Percentiles rank a stretch among this genome's conserved stretches.
Conservation (phyloP, 306 rosid genomes). For the peach (Prunus persica) region DNA sequence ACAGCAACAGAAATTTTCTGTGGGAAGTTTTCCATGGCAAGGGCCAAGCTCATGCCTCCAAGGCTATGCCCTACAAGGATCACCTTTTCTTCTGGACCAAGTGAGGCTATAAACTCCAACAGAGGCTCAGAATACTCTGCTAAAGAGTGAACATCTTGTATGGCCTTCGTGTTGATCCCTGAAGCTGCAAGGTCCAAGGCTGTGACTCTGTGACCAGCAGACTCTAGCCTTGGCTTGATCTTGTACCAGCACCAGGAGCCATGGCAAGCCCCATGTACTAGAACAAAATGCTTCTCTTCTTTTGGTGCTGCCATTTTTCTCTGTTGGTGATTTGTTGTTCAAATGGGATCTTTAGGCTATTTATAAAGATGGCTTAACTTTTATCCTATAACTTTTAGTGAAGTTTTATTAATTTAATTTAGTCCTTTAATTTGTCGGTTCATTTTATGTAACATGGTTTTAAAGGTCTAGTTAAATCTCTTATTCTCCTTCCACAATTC, state of each 20-base stretch:
- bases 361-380: background rate
- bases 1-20: constrained; percentile 48
- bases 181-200: constrained; percentile 49
- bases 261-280: constrained; percentile 73
- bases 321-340: background rate
- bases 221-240: constrained; percentile 50
- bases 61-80: constrained; percentile 75
- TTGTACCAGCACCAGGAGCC: constrained; percentile 82
- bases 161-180: constrained; percentile 38
- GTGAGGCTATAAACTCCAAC: constrained; percentile 40
- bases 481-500: no score
- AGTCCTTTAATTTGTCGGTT: no score
- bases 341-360: background rate
- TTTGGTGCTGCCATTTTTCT: background rate
- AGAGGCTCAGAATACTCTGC: constrained; percentile 50
- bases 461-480: no score
- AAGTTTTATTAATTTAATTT: background rate
- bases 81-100: constrained; percentile 43
- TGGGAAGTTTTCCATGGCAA: constrained; percentile 64
- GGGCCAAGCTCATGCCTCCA: constrained; percentile 60
- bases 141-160: constrained; percentile 43
- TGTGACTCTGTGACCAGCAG: constrained; percentile 49
- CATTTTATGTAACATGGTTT: no score
- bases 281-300: constrained; percentile 41
- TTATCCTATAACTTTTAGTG: background rate